Percentiles rank a stretch among this genome's conserved stretches.
Conservation (phyloP, 805 yeast genomes). For the Grigorovia humatica region DNA sequence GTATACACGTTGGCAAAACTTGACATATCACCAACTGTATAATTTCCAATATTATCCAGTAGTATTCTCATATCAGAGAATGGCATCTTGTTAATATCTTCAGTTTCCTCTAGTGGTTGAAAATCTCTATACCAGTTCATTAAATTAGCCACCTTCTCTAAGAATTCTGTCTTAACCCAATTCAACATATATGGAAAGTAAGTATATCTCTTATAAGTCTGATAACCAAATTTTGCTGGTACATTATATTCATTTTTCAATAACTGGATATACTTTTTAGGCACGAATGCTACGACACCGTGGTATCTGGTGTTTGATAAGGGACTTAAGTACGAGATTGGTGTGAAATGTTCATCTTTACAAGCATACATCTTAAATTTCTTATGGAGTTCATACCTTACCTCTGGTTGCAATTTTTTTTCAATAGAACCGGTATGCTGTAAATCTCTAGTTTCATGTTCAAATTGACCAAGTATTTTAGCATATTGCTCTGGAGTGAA, state of each 20-base stretch:
- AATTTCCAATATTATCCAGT: constrained; percentile 11
- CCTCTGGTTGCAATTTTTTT: neutral
- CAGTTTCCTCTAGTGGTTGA: constrained; percentile 2
- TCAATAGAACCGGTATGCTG: neutral
- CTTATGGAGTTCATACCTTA: constrained; percentile 30
- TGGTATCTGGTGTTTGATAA: constrained; percentile 44
- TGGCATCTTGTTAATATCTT: constrained; percentile 8
- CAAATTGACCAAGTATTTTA: neutral
- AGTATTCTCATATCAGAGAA: constrained; percentile 13
- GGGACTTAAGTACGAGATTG: constrained; percentile 41
- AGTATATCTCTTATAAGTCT: constrained; percentile 32
- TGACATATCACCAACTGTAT: constrained; percentile 3
- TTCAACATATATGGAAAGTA: constrained; percentile 42
- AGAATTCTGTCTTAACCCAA: constrained; percentile 37
- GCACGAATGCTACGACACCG: constrained; percentile 48
- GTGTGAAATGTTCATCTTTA: constrained; percentile 48
- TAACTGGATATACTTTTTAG: constrained; percentile 34
- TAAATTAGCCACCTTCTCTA: constrained; percentile 12
- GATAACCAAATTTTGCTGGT: constrained; percentile 27
- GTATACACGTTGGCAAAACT: constrained; percentile 12
- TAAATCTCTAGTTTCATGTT: neutral
- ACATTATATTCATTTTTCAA: constrained; percentile 41
- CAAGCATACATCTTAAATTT: constrained; percentile 37
- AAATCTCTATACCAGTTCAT: constrained; percentile 6
- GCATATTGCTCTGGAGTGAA: constrained; percentile 2